Evolutionary conservation across 2,329 filamentous ascomycete genomes (phyloP), one percentile per base, ranked within the genome.

Genomic region (Ophiostoma tasmaniense): DNA sequence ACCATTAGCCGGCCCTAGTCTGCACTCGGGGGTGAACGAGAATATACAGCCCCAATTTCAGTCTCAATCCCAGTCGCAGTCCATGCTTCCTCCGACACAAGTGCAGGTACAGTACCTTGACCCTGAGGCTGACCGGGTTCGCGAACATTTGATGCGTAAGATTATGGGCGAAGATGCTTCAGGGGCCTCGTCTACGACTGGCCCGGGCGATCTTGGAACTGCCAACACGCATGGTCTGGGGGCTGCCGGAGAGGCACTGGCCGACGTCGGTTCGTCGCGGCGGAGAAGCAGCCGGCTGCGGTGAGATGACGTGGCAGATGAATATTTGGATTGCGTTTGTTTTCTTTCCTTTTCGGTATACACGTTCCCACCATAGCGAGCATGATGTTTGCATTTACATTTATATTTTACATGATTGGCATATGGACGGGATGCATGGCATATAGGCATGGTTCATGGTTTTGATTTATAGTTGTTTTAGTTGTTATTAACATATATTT

Each of bases 51-150:
- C 17, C 3, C 55, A 22, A 8, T 14, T 2, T 30, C 42, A 66
- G 42, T 55, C 61, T 45, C 33, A 33, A 7, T 71, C 70, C 7
- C 74, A 73, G n/a, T 74, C 75, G 14, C 75, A 76, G 17, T 64
- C 61, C 1, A 35, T 64, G 61, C 61, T 64, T 14, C 72, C 75
- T 7, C 82, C 81, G 7, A 79, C 80, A 0, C 77, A 81, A 1
- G 86, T 85, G 8, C 84, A 87, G 75, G 76, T 87, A 2, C 80
- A 80, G 70, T 87, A 87, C 69, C 78, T 81, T 4, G 83, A 86
- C 69, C 81, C 83, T 0, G 80, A 83, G 22, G 83, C 83, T 2
- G 76, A 79, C 71, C 76, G 78, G 70, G 77, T 77, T 67, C 82
- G 80, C 73, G 79, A 77, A 37, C 76, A 77, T 71, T 73, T 85